Evolutionary conservation across 2,329 filamentous ascomycete species (phyloP).

Genomic region (Alternaria angustiovoidea): DNA sequence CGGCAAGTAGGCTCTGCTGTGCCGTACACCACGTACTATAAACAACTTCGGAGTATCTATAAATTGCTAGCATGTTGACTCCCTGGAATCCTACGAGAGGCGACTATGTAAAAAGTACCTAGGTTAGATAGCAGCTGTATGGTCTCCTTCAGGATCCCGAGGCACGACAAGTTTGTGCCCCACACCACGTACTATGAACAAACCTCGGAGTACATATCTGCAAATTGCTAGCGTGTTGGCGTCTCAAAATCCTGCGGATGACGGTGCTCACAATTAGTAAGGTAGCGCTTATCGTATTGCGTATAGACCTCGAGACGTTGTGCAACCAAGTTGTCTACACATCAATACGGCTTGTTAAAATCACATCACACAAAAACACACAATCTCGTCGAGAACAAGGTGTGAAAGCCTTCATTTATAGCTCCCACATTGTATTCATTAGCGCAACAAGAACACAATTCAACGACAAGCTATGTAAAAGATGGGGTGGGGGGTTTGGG

Average conservation of each 20-base stretch:
- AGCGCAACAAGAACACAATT: constrained; percentile 8
- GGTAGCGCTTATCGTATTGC: neutral
- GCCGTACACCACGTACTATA: neutral
- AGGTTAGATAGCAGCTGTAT: neutral
- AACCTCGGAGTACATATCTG: neutral
- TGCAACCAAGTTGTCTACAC: too few species aligned
- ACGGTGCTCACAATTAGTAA: neutral
- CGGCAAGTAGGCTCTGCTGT: neutral
- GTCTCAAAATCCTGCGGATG: neutral
- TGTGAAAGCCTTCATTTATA: neutral
- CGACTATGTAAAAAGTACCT: neutral
- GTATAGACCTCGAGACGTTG: too few species aligned
- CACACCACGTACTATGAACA: neutral
- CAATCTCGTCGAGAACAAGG: neutral
- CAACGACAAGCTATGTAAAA: constrained; percentile 18
- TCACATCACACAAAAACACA: neutral
- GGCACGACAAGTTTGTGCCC: neutral
- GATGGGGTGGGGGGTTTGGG: constrained; percentile 24
- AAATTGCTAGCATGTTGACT: neutral
- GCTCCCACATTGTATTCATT: constrained; percentile 11
- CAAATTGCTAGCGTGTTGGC: neutral
- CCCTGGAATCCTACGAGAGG: neutral
- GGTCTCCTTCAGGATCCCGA: neutral
- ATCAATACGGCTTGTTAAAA: neutral
- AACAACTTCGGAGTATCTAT: neutral